Evolutionary conservation across 768 basidiomycete species (phyloP).

Genomic region (Kwoniella sp.): DNA sequence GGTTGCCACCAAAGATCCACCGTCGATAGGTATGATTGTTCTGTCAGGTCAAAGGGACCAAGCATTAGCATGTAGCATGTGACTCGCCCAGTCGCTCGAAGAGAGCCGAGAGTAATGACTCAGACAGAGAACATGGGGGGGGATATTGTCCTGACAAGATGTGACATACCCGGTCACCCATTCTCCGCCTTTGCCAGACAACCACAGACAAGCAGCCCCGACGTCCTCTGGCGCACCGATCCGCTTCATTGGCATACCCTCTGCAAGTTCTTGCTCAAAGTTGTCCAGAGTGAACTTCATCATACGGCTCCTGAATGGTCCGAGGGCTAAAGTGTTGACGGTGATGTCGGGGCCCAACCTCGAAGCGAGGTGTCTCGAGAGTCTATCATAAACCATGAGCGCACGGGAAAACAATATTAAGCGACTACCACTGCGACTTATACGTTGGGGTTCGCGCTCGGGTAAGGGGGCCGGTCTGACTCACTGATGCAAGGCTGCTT

Average conservation of each 20-base stretch:
- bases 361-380: slow-evolving; percentile 65
- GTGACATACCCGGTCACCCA: slow-evolving; percentile 63
- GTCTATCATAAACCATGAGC: slow-evolving; percentile 52
- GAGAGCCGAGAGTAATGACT: no score
- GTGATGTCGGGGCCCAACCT: slow-evolving; percentile 66
- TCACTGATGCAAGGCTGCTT: slow-evolving; percentile 58
- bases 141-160: no score
- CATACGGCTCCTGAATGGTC: slow-evolving; percentile 61
- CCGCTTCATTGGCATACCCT: slow-evolving; percentile 61
- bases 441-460: no score
- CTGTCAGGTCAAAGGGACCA: slow-evolving; percentile 48
- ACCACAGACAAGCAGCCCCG: slow-evolving; percentile 66
- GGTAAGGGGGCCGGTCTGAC: no score
- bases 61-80: no score
- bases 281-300: slow-evolving; percentile 63
- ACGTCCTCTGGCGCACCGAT: slow-evolving; percentile 70
- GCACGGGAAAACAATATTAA: neutral
- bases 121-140: neutral
- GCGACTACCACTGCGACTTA: no score
- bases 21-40: slow-evolving; percentile 67
- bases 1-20: slow-evolving; percentile 61
- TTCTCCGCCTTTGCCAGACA: slow-evolving; percentile 65
- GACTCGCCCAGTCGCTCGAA: no score
- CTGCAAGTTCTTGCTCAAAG: slow-evolving; percentile 60
- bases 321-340: slow-evolving; percentile 69